Evolutionary conservation across 441 rosid genomes (phyloP).

Genomic region (Melastoma candidum): DNA sequence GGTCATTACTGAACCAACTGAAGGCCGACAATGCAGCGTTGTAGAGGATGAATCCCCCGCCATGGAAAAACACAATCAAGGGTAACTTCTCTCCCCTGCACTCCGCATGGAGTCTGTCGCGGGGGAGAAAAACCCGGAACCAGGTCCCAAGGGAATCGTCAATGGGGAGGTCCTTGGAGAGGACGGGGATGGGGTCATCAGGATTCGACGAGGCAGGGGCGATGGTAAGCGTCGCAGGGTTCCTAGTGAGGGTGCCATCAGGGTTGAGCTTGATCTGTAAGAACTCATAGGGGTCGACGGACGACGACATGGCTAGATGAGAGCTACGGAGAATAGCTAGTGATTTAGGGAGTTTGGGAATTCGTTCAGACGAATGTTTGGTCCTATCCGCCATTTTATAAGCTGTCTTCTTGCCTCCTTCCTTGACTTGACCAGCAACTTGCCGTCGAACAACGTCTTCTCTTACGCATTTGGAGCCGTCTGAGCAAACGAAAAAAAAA

Average conservation of each 20-base stretch:
- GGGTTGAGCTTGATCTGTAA: constrained; percentile 27
- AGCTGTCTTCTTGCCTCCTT: too few relatives aligned
- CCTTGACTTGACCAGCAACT: too few relatives aligned
- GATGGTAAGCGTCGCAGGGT: neutral
- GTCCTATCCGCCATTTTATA: too few relatives aligned
- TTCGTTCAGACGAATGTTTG: too few relatives aligned
- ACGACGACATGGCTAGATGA: too few relatives aligned
- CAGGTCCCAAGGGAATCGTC: constrained; percentile 26
- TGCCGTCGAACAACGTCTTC: too few relatives aligned
- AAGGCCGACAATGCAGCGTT: constrained; percentile 8
- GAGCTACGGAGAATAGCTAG: too few relatives aligned
- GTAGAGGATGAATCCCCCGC: constrained; percentile 38
- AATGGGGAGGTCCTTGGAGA: constrained; percentile 31
- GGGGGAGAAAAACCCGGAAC: constrained; percentile 36
- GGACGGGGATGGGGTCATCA: neutral
- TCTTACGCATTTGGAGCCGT: too few relatives aligned
- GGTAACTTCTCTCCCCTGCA: constrained; percentile 23
- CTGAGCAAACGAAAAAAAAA: too few relatives aligned
- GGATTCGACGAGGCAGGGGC: constrained; percentile 25
- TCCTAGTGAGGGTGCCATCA: constrained; percentile 44
- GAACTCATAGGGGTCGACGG: constrained; percentile 29
- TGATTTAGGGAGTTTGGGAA: too few relatives aligned
- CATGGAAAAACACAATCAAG: constrained; percentile 38
- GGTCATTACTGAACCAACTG: constrained; percentile 22
- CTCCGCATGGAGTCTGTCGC: neutral